These are phyloP conservation scores for Irpex sp. DNA, from an alignment of 1,284 basidiomycete genomes.

Conservation along the genomic window DNA sequence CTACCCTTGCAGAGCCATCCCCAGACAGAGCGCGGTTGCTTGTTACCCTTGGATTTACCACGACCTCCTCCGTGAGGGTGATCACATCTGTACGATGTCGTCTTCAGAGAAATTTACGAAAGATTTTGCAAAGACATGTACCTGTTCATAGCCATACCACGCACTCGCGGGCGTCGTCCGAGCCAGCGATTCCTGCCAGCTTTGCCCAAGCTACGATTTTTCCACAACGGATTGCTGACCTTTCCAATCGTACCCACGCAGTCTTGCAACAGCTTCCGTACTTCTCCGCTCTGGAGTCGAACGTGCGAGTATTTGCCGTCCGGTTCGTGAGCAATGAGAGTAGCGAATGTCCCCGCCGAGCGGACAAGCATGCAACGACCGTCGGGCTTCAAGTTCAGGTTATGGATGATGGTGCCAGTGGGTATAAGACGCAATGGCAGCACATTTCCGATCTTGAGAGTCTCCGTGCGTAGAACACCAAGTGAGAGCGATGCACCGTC, in stretches of 20 bases:
- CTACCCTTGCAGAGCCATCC: constrained; percentile 92
- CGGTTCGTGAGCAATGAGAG: constrained; percentile 76
- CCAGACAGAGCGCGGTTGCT: constrained; percentile 87
- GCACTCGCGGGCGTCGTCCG: constrained; percentile 82
- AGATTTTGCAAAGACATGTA: constrained; percentile 36
- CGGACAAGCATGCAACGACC: constrained; percentile 86
- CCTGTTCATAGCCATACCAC: constrained; percentile 99
- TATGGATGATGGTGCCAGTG: constrained; percentile 89
- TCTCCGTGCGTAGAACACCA: constrained; percentile 83
- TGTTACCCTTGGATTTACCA: constrained; percentile 96
- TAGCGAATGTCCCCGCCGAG: constrained; percentile 85
- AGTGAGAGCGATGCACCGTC: constrained; percentile 63
- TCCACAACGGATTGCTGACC: constrained; percentile 92
- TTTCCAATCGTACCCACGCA: constrained; percentile 90
- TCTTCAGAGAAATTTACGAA: constrained; percentile 4
- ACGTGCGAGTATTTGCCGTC: constrained; percentile 77
- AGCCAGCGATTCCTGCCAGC: constrained; percentile 91
- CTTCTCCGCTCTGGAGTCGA: constrained; percentile 89
- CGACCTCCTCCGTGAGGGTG: constrained; percentile 98
- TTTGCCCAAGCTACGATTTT: constrained; percentile 84
- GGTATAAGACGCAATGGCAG: constrained; percentile 91
- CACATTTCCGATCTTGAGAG: constrained; percentile 91
- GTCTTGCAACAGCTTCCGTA: constrained; percentile 79
- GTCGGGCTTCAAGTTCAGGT: constrained; percentile 72
- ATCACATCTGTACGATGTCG: constrained; percentile 55